Base-by-base conservation (phyloP, 345 rosid species). In the Psidium friedrichsthalianum region DNA sequence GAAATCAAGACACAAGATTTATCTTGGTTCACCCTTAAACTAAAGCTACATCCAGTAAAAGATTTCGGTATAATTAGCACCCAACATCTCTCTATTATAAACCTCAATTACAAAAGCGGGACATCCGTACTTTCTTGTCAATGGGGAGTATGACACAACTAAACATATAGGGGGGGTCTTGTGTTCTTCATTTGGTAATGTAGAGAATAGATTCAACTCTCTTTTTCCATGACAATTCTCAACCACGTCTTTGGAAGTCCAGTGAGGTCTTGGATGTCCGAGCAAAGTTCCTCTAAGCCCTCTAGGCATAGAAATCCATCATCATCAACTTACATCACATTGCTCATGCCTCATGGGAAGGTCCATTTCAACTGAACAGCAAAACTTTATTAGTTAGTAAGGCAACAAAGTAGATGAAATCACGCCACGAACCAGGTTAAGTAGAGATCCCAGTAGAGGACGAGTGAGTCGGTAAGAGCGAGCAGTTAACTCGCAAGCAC, bases 391-490 rank as follows among this genome's bases (percentile, higher is more conserved):
- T 82, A 82, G 84, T 82, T 82, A 82, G 57, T 25, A 51, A 83
- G 80, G 36, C 47, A 54, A 58, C 82, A 84, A 87, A 22, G 56
- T 44, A 42, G 83, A 78, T 84, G 85, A 83, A 84, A 83, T 58
- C 82, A 85, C 86, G 61, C 54, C 74, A n/a, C 52, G 53, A 69
- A 74, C 7, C 53, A 59, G 40, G 56, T 83, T 52, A 82, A 11
- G 21, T 8, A 52, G 76, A 69, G 24, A 64, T 59, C 32, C 40
- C 32, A 69, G 47, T 58, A 89, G 76, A 88, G 16, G 87, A 89
- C 87, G 76, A 81, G 49, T 61, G 86, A 88, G 87, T 89, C 83
- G 88, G 89, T 85, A 74, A 74, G 25, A 78, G 82, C 86, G 32
- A 22, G 80, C 53, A 56, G 61, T 69, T 27, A 80, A 13, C 25